Conservation (phyloP, 345 rosid genomes). For the Eucalyptus curtisii region DNA sequence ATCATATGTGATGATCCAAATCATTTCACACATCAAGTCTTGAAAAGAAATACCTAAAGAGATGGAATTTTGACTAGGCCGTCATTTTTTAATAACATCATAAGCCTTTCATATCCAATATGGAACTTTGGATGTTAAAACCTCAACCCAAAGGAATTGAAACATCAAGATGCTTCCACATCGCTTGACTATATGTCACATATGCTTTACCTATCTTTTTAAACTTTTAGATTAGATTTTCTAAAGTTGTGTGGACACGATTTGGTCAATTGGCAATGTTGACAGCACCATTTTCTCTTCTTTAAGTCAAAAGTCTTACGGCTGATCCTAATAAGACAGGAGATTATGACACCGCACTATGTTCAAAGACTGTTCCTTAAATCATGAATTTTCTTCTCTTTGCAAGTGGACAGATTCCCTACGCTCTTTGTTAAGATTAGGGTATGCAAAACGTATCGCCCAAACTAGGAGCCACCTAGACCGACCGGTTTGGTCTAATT, state of each 20-base stretch:
- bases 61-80: not conserved
- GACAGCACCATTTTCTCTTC: not conserved
- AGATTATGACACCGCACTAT: not conserved
- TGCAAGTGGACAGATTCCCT: not conserved
- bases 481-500: rapidly evolving
- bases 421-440: not conserved
- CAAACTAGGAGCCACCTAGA: too few relatives aligned
- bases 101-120: not conserved
- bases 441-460: too few relatives aligned
- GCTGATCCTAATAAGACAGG: rapidly evolving
- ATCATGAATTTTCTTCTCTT: not conserved
- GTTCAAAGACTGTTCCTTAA: not conserved
- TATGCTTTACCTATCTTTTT: too few relatives aligned
- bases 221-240: too few relatives aligned
- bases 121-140: not conserved
- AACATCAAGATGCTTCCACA: not conserved
- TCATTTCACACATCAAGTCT: not conserved
- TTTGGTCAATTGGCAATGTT: not conserved
- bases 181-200: not conserved
- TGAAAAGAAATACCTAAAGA: not conserved
- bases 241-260: not conserved
- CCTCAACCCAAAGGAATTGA: not conserved
- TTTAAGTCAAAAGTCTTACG: not conserved
- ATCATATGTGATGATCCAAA: not conserved
- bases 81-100: rapidly evolving